Percentiles rank a stretch among this genome's conserved stretches.
Conservation (phyloP, 1,139 yeast genomes). For the Sugiyamaella novakii region DNA sequence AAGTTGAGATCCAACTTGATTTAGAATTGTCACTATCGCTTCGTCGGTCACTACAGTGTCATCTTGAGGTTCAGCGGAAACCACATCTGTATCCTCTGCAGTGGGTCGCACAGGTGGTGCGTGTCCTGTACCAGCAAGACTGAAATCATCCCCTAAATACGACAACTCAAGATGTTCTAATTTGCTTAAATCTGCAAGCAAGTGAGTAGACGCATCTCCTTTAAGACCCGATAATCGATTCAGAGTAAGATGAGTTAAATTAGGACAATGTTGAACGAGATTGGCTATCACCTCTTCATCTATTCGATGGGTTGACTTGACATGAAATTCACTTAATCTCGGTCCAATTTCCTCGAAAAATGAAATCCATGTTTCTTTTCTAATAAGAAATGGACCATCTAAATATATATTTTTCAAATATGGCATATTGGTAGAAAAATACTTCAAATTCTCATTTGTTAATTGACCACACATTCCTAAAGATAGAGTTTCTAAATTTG, state of each 20-base stretch:
- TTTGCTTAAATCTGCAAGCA: constrained; percentile 62
- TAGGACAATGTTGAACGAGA: constrained; percentile 59
- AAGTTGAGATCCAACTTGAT: constrained; percentile 64
- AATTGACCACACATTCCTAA: constrained; percentile 92
- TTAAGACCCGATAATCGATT: constrained; percentile 73
- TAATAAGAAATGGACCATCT: constrained; percentile 87
- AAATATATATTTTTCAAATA: constrained; percentile 57
- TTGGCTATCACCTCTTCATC: constrained; percentile 64
- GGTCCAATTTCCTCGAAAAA: constrained; percentile 59
- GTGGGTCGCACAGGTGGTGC: constrained; percentile 3
- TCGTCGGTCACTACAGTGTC: constrained; percentile 64
- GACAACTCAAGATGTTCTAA: constrained; percentile 66
- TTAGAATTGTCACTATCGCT: constrained; percentile 65
- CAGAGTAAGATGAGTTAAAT: constrained; percentile 54
- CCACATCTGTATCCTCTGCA: background rate
- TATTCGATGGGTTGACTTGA: constrained; percentile 83
- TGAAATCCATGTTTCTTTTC: constrained; percentile 71
- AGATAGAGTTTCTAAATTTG: constrained; percentile 64
- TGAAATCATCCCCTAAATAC: constrained; percentile 44
- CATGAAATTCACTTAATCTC: constrained; percentile 56
- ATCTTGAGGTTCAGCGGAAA: background rate
- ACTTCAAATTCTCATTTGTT: constrained; percentile 71
- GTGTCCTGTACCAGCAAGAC: background rate
- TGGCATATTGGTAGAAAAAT: constrained; percentile 60
- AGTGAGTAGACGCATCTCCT: constrained; percentile 58